Evolutionary conservation across 768 basidiomycete genomes (phyloP).

Genomic region (Leccinum uliginosum): DNA sequence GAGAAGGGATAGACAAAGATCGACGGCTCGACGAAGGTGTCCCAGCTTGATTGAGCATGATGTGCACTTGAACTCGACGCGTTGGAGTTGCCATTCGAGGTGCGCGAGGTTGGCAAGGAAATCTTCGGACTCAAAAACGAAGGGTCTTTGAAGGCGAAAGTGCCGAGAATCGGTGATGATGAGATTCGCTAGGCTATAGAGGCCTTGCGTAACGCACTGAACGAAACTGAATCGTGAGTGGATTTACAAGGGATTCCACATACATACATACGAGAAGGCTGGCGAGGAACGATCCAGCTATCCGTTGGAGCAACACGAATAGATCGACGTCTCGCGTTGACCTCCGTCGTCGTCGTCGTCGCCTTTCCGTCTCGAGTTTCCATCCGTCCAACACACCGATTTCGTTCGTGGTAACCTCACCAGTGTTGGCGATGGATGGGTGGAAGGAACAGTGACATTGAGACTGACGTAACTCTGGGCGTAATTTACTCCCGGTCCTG

Average conservation of each 20-base stretch:
- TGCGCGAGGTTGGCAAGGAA: slow-evolving; percentile 54
- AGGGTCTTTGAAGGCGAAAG: slow-evolving; percentile 81
- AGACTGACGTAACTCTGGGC: slow-evolving; percentile 57
- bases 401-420: slow-evolving; percentile 55
- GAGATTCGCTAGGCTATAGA: slow-evolving; percentile 52
- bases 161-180: slow-evolving; percentile 70
- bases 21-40: slow-evolving; percentile 70
- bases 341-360: slow-evolving; percentile 27
- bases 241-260: slow-evolving; percentile 56
- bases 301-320: slow-evolving; percentile 59
- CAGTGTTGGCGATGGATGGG: slow-evolving; percentile 59
- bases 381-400: slow-evolving; percentile 75
- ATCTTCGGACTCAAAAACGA: slow-evolving; percentile 76
- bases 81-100: slow-evolving; percentile 39
- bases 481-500: slow-evolving; percentile 55
- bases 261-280: slow-evolving; percentile 46
- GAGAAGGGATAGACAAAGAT: slow-evolving; percentile 81
- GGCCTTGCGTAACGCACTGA: slow-evolving; percentile 73
- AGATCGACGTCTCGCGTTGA: slow-evolving; percentile 47
- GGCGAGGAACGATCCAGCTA: slow-evolving; percentile 62
- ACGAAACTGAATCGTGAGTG: slow-evolving; percentile 76
- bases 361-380: slow-evolving; percentile 45
- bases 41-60: slow-evolving; percentile 47
- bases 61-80: slow-evolving; percentile 40
- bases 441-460: slow-evolving; percentile 53